Evolutionary conservation across 1,139 yeast genomes (phyloP), one percentile per base, ranked within the genome.

Genomic region (Saccharomyces hybrid): DNA sequence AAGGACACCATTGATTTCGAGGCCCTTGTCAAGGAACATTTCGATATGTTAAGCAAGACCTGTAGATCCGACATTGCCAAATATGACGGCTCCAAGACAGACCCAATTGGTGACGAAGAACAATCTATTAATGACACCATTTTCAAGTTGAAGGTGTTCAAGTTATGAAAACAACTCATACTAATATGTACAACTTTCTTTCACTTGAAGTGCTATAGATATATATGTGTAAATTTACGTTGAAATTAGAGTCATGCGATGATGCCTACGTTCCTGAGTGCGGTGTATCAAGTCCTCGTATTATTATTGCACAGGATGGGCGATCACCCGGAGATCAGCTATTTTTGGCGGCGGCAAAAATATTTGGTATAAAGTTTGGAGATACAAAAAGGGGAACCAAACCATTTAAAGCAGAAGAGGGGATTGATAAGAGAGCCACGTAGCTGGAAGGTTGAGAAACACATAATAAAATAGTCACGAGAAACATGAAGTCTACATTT

Each of bases 61-160:
- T 82, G 96, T 60, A 85, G 89, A 73, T 63, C 77, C 48, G 77
- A 72, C 54, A 64, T 71, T 51, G 59, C 61, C 48, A 68, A 69
- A 68, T 59, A 61, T 54, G 78, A 72, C 44, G 71, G 72, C 47
- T 62, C 73, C 13, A 70, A 64, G 34, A 61, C 68, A 25, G 77
- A 74, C 49, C 76, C 86, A 55, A 80, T 93, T 63, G 90, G 88
- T 60, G 95, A 88, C 63, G 99, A 93, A 75, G 96, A 90, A 67
- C 96, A 90, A 69, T 75, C 80, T 61, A 90, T 93, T 69, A 90
- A 88, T 65, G 97, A 90, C 60, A 87, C 97, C 53, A 75, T 81
- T 52, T 86, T 93, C 77, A 78, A 81, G 63, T 81, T 93, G 74
- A 84, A 95, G 73, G 80, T 93, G 71, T 80, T 91, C 70, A 83